Evolutionary conservation across 1,284 basidiomycete species (phyloP), one percentile per base, ranked within the genome.

Genomic region (Cutaneotrichosporon sp.): DNA sequence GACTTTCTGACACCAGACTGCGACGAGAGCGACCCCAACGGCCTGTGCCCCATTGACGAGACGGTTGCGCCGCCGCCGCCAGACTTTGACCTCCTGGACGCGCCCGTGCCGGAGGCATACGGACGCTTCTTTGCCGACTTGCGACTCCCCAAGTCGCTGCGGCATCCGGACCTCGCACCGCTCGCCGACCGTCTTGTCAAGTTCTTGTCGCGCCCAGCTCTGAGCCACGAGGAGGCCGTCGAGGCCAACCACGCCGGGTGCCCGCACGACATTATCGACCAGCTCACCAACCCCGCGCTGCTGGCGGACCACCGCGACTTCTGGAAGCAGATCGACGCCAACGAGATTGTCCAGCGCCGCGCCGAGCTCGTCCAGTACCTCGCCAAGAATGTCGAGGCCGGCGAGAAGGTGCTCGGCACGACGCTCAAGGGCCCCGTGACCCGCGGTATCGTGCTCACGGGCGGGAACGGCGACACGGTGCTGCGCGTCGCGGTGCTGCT

Each of bases 261-360:
- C 61, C 79, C 79, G 7, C 47, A 65, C 9, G 54, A 64, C 11
- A 24, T 78, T 10, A 59, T 65, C 4, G 75, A 78, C 51, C 56
- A 63, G 20, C 67, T 81, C 55, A 72, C 76, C 38, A 81, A 81
- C 64, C 75, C 73, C 3, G 79, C 80, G 67, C 79, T 80, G 63
- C 67, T 79, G 11, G 65, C 66, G 11, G 79, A 73, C 2, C 72
- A 80, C 36, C 64, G 69, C 8, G 67, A 69, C 1, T 74, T 69
- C 47, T 83, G 82, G 82, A 60, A 52, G 0, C 63, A 6, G 4
- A 24, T 81, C 4, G 60, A 45, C 0, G 56, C 60, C 11, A 66
- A 69, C 13, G 73, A 78, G 22, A 75, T 83, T 36, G 56, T 54
- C 9, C 24, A 57, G 27, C 66, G 75, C 25, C 59, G 82, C 27